Evolutionary conservation across 176 grass and related monocot species (phyloP).

Genomic region (Olyra latifolia): DNA sequence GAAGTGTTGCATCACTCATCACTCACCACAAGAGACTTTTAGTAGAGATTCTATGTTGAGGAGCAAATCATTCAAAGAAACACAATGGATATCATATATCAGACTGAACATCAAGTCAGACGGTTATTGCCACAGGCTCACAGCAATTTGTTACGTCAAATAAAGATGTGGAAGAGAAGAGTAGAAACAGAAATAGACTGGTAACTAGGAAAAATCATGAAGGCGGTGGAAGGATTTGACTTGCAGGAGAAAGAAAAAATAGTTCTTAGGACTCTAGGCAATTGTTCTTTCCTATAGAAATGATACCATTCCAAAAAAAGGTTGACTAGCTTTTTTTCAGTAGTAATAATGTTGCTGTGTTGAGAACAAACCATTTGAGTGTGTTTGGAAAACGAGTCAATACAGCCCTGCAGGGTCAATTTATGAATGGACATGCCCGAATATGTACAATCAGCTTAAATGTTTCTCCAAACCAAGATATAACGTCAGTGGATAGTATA

Average conservation of each 20-base stretch:
- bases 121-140: not conserved
- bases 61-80: slow-evolving; percentile 13
- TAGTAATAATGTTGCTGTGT: not conserved
- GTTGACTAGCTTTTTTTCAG: slow-evolving; percentile 29
- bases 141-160: not conserved
- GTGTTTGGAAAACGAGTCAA: slow-evolving; percentile 3
- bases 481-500: not conserved
- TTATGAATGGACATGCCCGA: not conserved
- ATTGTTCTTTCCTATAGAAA: not conserved
- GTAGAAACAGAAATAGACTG: not conserved
- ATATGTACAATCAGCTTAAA: not conserved
- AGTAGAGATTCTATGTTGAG: too few relatives aligned
- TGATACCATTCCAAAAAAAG: not conserved
- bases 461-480: slow-evolving; percentile 8
- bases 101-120: not conserved
- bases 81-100: not conserved
- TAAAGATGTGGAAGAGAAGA: not conserved
- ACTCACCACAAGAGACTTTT: too few relatives aligned
- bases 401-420: not conserved
- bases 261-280: not conserved
- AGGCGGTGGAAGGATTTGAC: slow-evolving; percentile 15
- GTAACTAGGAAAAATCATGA: not conserved
- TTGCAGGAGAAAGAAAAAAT: not conserved
- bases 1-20: too few relatives aligned
- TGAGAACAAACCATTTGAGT: not conserved